Evolutionary conservation across 345 rosid species (phyloP).

Genomic region (Sonneratia caseolaris): DNA sequence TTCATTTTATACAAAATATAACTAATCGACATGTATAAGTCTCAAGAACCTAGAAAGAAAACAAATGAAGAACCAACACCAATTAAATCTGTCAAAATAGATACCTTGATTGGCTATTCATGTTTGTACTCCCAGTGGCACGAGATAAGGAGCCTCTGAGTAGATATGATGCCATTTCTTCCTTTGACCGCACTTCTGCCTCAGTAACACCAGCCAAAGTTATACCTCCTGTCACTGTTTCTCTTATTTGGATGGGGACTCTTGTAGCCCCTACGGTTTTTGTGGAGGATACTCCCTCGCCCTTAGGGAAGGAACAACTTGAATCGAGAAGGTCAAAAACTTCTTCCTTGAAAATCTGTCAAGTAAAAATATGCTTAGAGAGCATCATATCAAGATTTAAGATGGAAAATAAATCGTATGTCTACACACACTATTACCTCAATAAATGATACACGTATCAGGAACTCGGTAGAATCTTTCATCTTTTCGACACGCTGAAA

Average conservation of each 20-base stretch:
- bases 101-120: constrained; percentile 97
- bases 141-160: constrained; percentile 74
- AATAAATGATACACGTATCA: constrained; percentile 86
- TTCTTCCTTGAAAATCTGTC: constrained; percentile 92
- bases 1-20: too few species aligned
- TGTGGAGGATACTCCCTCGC: constrained; percentile 20
- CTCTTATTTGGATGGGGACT: constrained; percentile 82
- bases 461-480: constrained; percentile 44
- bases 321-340: constrained; percentile 83
- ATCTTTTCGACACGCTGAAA: constrained; percentile 39
- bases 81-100: neutral
- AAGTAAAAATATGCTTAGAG: neutral
- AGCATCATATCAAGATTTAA: neutral
- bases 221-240: constrained; percentile 87
- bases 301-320: constrained; percentile 37
- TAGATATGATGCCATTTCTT: constrained; percentile 75
- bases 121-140: constrained; percentile 94
- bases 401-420: neutral
- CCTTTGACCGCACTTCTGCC: constrained; percentile 75
- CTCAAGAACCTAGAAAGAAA: too few species aligned
- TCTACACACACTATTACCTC: constrained; percentile 38
- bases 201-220: constrained; percentile 93
- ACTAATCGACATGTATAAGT: too few species aligned
- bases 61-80: too few species aligned
- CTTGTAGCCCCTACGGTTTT: constrained; percentile 47